Base-by-base conservation (phyloP, 1,284 basidiomycete species). In the Rhodotorula sp. region DNA sequence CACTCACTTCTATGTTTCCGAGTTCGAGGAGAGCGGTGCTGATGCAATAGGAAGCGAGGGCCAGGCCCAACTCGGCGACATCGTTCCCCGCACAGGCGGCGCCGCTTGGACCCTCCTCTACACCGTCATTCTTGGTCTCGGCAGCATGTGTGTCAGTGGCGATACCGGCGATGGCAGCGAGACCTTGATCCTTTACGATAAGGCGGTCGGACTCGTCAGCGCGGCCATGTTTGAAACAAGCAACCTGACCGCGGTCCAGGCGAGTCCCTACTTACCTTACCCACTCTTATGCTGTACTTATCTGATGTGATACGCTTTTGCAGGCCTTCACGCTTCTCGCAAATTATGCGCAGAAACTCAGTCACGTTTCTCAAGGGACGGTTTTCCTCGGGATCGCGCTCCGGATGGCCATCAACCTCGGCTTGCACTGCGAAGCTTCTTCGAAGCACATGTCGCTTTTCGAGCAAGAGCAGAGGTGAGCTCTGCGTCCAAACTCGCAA, bases 361-460 rank as follows among this genome's bases (percentile, higher is more conserved):
- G 77, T 69, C 75, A 76, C 67, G 62, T 64, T 30, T 75, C 77
- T 26, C 63, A 73, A 3, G 77, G 77, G 0, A 63, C 65, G 18
- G 74, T 73, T 1, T 77, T 76, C 61, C 72, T 78, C 37, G 71
- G 77, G 22, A 78, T 78, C 20, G 77, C 77, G 0, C 64, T 78
- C 29, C 69, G 77, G n/a, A 76, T 78, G 75, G 77, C 77, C 4
- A 76, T 78, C 44, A 76, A 75, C 22, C 72, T 78, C 12, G 77
- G 77, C 2, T 61, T 78, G 59, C 77, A 78, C 59, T 71, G 73
- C 53, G 77, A 78, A 60, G 68, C 75, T 26, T 72, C 76, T 3
- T 33, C 70, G 17, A 74, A 75, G 71, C 64, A 68, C 49, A 69
- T 78, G 53, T 69, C 67, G 37, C 72, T 74, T 14, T 78, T 78